Evolutionary conservation across 1,284 basidiomycete species (phyloP), one percentile per base, ranked within the genome.

Genomic region (Cryptococcus amylolentus): DNA sequence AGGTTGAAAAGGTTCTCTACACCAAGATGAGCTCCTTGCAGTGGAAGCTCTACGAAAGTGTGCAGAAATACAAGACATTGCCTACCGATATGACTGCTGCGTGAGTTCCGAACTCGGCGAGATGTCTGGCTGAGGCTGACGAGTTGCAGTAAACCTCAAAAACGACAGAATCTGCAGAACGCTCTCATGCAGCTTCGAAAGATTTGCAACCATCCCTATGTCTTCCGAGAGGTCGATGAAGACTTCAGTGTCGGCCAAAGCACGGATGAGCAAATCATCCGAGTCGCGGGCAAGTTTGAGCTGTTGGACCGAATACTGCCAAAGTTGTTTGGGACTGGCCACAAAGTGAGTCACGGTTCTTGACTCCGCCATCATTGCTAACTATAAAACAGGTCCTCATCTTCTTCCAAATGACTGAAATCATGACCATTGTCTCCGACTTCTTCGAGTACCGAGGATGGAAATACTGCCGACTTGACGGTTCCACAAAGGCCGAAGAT

Each of bases 341-440:
- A 98, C 81, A 87, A 94, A 73, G 92, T 94, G 68, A 57, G 65
- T 63, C 31, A 10, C 31, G 7, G 5, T 10, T 35, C 10, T 35
- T 35, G 26, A 26, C 8, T 1, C 31, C 2, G 13, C 23, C 31
- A 10, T 5, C 6, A 8, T 35, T 35, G 31, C 10, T 35, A 10
- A 35, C 31, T 35, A 6, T 1, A 18, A 18, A 13, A 13, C 55
- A 72, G 69, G 74, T 73, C 38, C 85, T 98, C 60, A 97, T 98
- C 73, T 98, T 98, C 85, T 98, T 98, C 87, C 95, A 98, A 79
- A 98, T 98, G 95, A 98, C 95, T 8, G 86, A 93, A 69, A 93
- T 98, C 73, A 98, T 98, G 95, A 93, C 97, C 67, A 97, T 98
- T 75, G 95, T 98, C 85, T 93, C 96, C 73, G 96, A 98, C 75